Evolutionary conservation across 2,329 filamentous ascomycete genomes (phyloP).

Genomic region (Sporothrix mexicana): DNA sequence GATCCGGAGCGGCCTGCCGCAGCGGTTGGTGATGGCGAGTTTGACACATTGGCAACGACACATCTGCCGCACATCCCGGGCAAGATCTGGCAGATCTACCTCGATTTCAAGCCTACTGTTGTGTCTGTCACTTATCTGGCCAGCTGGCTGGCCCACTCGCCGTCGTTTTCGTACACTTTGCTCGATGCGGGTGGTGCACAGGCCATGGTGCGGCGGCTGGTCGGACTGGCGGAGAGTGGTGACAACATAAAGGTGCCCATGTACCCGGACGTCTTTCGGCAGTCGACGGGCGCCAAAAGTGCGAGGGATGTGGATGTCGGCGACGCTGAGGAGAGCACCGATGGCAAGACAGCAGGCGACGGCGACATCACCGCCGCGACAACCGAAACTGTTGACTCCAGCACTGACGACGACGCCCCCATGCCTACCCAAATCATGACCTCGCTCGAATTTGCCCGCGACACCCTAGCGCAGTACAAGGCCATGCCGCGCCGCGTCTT

Average conservation of each 20-base stretch:
- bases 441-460: slow-evolving; percentile 30
- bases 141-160: slow-evolving; percentile 37
- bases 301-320: not conserved
- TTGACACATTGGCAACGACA: slow-evolving; percentile 20
- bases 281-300: not conserved
- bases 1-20: not conserved
- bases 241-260: slow-evolving; percentile 10
- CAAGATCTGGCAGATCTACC: slow-evolving; percentile 42
- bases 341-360: not conserved
- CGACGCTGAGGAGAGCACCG: too few relatives aligned
- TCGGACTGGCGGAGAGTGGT: slow-evolving; percentile 31
- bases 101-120: slow-evolving; percentile 33
- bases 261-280: slow-evolving; percentile 20
- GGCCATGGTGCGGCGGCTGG: slow-evolving; percentile 36
- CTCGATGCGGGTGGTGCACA: slow-evolving; percentile 38
- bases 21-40: not conserved
- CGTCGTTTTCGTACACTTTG: slow-evolving; percentile 38
- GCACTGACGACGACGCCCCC: not conserved
- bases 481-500: slow-evolving; percentile 37
- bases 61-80: slow-evolving; percentile 37
- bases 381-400: not conserved
- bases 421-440: not conserved
- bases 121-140: slow-evolving; percentile 30
- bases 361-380: not conserved
- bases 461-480: slow-evolving; percentile 35